Percentiles rank a stretch among this genome's conserved stretches.
These are phyloP conservation scores for Cicer arietinum DNA, from an alignment of 306 rosid species.

Conservation along the genomic window DNA sequence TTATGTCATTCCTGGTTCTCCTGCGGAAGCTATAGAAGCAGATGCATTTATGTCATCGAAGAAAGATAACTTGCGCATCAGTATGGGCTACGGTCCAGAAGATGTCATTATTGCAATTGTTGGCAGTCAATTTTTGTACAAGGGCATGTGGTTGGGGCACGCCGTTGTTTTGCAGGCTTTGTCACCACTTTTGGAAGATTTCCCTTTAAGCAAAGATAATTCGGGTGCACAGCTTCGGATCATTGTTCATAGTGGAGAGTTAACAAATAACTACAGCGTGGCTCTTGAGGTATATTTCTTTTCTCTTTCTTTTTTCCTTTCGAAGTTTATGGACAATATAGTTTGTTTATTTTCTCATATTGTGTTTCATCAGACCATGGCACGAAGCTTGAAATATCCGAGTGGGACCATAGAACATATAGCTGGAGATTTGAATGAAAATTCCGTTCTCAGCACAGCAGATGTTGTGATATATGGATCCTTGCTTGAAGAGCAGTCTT, in stretches of 20 bases:
- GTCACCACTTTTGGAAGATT: constrained; percentile 64
- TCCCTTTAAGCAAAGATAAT: constrained; percentile 54
- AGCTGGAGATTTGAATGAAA: constrained; percentile 65
- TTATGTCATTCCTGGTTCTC: constrained; percentile 90
- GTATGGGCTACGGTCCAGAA: constrained; percentile 68
- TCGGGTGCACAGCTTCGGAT: constrained; percentile 62
- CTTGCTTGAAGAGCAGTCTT: constrained; percentile 76
- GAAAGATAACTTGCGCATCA: constrained; percentile 56
- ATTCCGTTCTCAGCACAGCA: constrained; percentile 61
- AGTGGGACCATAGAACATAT: constrained; percentile 71
- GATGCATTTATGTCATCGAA: constrained; percentile 58
- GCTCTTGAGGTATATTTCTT: constrained; percentile 72
- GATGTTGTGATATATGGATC: constrained; percentile 91
- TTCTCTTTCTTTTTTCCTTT: constrained; percentile 12
- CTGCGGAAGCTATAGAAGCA: constrained; percentile 70
- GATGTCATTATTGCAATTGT: constrained; percentile 78
- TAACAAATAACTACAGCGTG: constrained; percentile 68
- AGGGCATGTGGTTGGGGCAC: constrained; percentile 96
- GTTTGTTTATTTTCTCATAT: constrained; percentile 44
- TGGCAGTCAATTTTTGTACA: constrained; percentile 86
- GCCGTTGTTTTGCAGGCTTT: constrained; percentile 79
- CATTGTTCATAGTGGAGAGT: constrained; percentile 72
- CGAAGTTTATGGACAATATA: constrained; percentile 36
- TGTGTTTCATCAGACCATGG: constrained; percentile 69
- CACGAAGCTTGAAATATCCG: constrained; percentile 78